Percentiles rank a stretch among this genome's conserved stretches.
phyloP scores from a whole-genome alignment of 2,329 filamentous ascomycete genomes.

The Curvularia eragrostidis region DNA sequence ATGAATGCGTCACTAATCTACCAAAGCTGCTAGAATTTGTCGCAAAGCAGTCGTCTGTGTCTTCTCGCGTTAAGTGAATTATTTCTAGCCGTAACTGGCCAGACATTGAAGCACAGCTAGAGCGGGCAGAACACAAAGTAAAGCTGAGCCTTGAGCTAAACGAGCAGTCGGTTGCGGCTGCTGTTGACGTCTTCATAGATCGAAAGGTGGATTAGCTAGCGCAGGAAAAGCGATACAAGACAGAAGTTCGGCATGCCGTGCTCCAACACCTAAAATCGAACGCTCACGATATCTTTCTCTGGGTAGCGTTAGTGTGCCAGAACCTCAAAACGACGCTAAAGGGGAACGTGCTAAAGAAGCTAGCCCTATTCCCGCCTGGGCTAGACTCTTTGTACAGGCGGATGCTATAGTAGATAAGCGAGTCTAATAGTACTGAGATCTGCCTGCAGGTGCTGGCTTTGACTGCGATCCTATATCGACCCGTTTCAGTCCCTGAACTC shows the following conservation, averaged over 20 bases:
- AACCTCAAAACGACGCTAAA: slow-evolving; percentile 32
- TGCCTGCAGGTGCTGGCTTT: slow-evolving; percentile 50
- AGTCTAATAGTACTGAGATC: slow-evolving; percentile 34
- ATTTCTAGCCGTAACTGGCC: slow-evolving; percentile 26
- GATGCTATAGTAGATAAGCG: slow-evolving; percentile 49
- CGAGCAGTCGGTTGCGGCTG: slow-evolving; percentile 37
- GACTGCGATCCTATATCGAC: slow-evolving; percentile 44
- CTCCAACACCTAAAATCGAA: slow-evolving; percentile 38
- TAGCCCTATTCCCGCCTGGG: slow-evolving; percentile 45
- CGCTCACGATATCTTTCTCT: slow-evolving; percentile 16
- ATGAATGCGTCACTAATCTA: slow-evolving; percentile 17
- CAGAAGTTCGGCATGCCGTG: slow-evolving; percentile 38
- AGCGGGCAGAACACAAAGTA: slow-evolving; percentile 20
- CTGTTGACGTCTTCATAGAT: slow-evolving; percentile 51
- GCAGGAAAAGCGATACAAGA: slow-evolving; percentile 43
- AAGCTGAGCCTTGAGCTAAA: slow-evolving; percentile 49
- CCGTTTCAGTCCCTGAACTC: slow-evolving; percentile 49
- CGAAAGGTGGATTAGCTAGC: slow-evolving; percentile 37
- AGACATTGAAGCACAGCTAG: slow-evolving; percentile 47
- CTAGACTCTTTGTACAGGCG: slow-evolving; percentile 50
- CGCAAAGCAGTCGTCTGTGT: slow-evolving; percentile 8
- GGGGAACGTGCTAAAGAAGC: slow-evolving; percentile 20
- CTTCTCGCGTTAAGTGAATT: slow-evolving; percentile 22
- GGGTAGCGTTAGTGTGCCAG: slow-evolving; percentile 43
- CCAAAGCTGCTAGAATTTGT: slow-evolving; percentile 6